Base-by-base conservation (phyloP, 768 basidiomycete species). In the Melanogaster broomeanus region DNA sequence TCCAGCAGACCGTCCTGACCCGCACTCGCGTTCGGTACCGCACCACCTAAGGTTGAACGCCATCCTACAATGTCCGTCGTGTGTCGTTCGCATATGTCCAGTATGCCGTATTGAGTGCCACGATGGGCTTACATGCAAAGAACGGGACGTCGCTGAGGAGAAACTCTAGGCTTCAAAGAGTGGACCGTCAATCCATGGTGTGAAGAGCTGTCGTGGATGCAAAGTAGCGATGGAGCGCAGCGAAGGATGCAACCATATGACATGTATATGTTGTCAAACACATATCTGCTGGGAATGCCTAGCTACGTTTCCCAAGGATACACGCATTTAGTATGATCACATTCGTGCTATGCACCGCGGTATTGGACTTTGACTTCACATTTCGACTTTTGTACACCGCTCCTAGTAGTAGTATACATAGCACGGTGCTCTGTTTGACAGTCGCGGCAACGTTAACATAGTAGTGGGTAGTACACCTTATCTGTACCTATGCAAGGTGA, bases 201-300 rank as follows among this genome's bases (percentile, higher is more conserved):
- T 87, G 43, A 87, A 88, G 70, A 69, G 73, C 89, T n/a, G 88
- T 60, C 88, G 88, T 4, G 77, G 76, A 3, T 90, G 88, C 69
- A 76, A 77, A 47, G 75, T 81, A n/a, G 72, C 77, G 11, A 88
- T 90, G 53, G 85, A 89, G 66, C 80, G 82, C 39, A 68, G 67
- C 10, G 83, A 80, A 52, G 88, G 88, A 0, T 90, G 88, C 63
- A 84, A 90, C 66, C 88, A 90, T 63, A 81, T 90, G 74, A 82
- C 78, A 18, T 90, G 88, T 66, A 74, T 72, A 0, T 73, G 76
- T 37, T 90, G 74, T 82, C 77, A 18, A 89, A n/a, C n/a, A n/a
- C n/a, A n/a, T n/a, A n/a, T n/a, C n/a, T n/a, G n/a, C n/a, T n/a
- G n/a, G n/a, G n/a, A n/a, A n/a, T n/a, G n/a, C n/a, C n/a, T n/a